A percentile compares a stretch with the other conserved stretches of the same genome.
phyloP scores from a whole-genome alignment of 2,329 filamentous ascomycete genomes.

The Venturia oleaginea region DNA sequence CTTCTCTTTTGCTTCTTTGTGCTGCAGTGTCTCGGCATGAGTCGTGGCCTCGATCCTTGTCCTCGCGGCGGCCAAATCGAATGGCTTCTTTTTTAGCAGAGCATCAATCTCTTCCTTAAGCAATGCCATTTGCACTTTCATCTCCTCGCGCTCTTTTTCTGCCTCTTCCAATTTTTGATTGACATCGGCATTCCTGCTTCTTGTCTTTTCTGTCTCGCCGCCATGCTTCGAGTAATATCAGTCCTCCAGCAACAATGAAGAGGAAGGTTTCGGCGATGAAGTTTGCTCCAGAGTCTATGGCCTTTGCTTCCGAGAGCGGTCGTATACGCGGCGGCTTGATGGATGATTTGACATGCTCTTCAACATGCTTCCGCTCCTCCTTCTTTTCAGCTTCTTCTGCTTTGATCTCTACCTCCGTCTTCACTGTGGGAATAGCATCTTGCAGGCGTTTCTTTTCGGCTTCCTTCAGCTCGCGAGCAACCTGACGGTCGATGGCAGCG shows the following conservation, averaged over 20 bases:
- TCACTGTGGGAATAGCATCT: conserved; percentile 47
- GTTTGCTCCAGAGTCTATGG: conserved; percentile 60
- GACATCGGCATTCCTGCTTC: conserved; percentile 51
- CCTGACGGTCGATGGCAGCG: conserved; percentile 44
- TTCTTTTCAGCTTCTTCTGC: conserved; percentile 44
- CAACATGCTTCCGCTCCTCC: conserved; percentile 39
- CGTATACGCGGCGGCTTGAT: conserved; percentile 44
- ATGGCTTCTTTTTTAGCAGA: conserved; percentile 9
- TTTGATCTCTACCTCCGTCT: conserved; percentile 50
- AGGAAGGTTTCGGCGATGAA: conserved; percentile 61
- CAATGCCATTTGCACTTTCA: conserved; percentile 32
- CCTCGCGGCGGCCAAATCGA: conserved; percentile 1
- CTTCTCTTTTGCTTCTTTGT: background rate
- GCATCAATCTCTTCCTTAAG: conserved; percentile 25
- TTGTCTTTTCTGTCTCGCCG: conserved; percentile 52
- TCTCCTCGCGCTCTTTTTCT: conserved; percentile 36
- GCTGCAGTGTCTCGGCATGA: background rate
- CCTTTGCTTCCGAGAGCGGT: conserved; percentile 56
- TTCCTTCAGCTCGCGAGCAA: conserved; percentile 44
- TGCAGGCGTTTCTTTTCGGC: conserved; percentile 45
- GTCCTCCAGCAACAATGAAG: conserved; percentile 52
- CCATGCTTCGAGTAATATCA: conserved; percentile 56
- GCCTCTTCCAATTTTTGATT: conserved; percentile 49
- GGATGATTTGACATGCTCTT: conserved; percentile 32
- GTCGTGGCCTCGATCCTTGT: background rate